phyloP scores from a whole-genome alignment of 2,329 filamentous ascomycete species.

The Boeremia lycopersici region DNA sequence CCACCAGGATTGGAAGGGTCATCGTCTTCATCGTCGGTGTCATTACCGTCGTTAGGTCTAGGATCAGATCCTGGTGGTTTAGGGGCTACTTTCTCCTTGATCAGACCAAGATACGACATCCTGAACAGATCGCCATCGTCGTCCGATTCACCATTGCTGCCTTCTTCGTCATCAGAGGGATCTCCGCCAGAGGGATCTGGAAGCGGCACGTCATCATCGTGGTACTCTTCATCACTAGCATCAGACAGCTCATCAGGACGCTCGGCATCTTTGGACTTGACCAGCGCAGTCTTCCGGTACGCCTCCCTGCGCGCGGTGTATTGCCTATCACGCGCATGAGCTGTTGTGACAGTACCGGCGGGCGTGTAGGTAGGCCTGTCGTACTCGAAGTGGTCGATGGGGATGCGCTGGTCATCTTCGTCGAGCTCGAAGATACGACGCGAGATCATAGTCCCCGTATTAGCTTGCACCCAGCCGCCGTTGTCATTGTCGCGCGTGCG shows the following conservation, averaged over 20 bases:
- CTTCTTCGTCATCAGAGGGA: background rate
- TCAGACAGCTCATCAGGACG: background rate
- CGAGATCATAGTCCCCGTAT: background rate
- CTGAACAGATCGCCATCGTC: constrained; percentile 14
- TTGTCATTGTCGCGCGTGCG: background rate
- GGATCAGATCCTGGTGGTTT: too few relatives aligned
- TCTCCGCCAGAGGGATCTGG: background rate
- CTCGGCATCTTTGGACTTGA: too few relatives aligned
- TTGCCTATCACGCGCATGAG: background rate
- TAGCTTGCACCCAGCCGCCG: background rate
- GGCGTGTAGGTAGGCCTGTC: background rate
- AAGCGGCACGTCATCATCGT: background rate
- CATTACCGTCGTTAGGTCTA: too few relatives aligned
- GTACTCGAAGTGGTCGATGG: background rate
- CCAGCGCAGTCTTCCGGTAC: background rate
- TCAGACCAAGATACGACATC: background rate
- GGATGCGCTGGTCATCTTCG: background rate
- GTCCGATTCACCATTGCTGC: constrained; percentile 20
- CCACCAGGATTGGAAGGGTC: too few relatives aligned
- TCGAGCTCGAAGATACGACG: background rate
- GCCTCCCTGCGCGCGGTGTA: background rate
- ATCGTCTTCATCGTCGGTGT: too few relatives aligned
- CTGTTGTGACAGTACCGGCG: background rate
- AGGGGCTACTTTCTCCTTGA: background rate
- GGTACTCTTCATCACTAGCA: background rate